Percentiles rank a stretch among this genome's conserved stretches.
phyloP scores from a whole-genome alignment of 768 basidiomycete species.

The Mycena galericulata region DNA sequence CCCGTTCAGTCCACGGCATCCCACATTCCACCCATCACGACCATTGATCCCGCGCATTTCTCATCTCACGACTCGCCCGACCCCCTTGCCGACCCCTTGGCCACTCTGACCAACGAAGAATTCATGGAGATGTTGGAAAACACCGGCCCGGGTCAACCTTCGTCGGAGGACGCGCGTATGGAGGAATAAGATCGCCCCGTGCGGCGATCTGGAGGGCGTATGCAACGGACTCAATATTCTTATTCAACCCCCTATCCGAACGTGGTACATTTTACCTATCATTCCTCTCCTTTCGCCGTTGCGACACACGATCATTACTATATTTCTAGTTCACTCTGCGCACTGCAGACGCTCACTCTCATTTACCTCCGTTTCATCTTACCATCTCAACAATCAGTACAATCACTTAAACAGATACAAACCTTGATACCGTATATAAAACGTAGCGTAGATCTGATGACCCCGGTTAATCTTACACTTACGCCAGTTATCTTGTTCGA shows the following conservation, averaged over 20 bases:
- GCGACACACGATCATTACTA: not conserved
- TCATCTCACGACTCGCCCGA: not conserved
- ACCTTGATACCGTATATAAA: not conserved
- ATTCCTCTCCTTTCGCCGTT: not conserved
- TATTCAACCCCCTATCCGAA: not conserved
- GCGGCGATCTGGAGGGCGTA: slow-evolving; percentile 12
- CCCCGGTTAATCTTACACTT: no score
- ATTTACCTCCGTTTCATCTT: no score
- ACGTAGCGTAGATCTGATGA: no score
- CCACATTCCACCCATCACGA: not conserved
- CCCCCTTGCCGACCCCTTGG: not conserved
- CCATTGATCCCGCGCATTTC: not conserved
- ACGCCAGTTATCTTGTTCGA: no score
- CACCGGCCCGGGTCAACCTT: not conserved
- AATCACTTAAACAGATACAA: not conserved
- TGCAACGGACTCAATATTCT: slow-evolving; percentile 3
- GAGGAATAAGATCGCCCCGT: not conserved
- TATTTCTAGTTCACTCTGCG: not conserved
- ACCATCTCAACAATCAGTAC: not conserved
- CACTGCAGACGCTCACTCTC: not conserved
- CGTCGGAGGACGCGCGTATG: not conserved
- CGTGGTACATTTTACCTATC: no score
- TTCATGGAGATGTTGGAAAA: not conserved
- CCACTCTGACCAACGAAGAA: no score
- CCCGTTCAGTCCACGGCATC: not conserved